phyloP scores from a whole-genome alignment of 345 rosid genomes.

The Clausena lansium region DNA sequence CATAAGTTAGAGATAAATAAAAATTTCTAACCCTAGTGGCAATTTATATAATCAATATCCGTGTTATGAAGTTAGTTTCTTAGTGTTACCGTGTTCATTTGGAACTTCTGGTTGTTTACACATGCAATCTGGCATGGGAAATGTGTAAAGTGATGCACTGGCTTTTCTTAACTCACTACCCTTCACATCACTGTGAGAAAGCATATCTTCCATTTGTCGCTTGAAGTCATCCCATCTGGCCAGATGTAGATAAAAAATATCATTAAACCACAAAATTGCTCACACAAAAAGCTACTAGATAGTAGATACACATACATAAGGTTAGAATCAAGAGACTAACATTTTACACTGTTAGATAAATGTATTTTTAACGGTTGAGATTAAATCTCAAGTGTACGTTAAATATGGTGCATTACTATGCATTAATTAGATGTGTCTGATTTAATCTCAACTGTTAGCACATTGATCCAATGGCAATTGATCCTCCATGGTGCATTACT shows the following conservation, averaged over 20 bases:
- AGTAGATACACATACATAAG: no score
- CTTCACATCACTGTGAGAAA: slow-evolving; percentile 66
- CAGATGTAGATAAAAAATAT: background rate
- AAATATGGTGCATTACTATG: no score
- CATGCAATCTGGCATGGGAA: slow-evolving; percentile 97
- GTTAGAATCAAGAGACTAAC: background rate
- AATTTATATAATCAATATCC: background rate
- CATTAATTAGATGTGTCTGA: no score
- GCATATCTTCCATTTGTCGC: slow-evolving; percentile 79
- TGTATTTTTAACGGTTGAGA: no score
- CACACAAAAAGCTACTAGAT: background rate
- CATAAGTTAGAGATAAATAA: slow-evolving; percentile 1
- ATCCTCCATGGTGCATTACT: no score
- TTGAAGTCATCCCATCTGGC: slow-evolving; percentile 84
- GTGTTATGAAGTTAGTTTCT: slow-evolving; percentile 3
- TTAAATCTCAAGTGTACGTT: no score
- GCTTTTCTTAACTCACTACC: slow-evolving; percentile 70
- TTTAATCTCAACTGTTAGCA: no score
- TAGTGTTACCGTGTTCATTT: slow-evolving; percentile 17
- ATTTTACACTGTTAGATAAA: no score
- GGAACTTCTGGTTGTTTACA: slow-evolving; percentile 53
- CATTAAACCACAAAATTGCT: background rate
- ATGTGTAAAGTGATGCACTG: slow-evolving; percentile 73
- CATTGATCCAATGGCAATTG: no score
- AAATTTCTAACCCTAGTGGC: background rate